Percentiles rank a stretch among this genome's conserved stretches.
phyloP scores from a whole-genome alignment of 2,329 filamentous ascomycete genomes.

The Pseudovirgaria hyperparasitica region DNA sequence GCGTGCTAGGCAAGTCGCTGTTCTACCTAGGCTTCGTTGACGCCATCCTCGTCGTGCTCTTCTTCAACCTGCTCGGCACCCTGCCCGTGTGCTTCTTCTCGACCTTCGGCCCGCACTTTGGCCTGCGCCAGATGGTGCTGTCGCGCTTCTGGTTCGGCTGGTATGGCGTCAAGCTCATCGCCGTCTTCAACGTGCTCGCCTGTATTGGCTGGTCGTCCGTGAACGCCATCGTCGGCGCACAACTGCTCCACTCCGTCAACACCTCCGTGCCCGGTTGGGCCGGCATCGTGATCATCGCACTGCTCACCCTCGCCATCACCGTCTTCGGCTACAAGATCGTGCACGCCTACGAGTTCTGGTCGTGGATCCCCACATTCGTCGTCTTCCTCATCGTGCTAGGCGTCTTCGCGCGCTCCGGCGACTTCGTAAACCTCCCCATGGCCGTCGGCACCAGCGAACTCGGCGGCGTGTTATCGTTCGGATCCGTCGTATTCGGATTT shows the following conservation, averaged over 20 bases:
- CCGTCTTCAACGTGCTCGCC: constrained; percentile 56
- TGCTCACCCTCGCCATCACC: constrained; percentile 55
- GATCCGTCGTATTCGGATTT: constrained; percentile 54
- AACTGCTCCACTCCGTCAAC: constrained; percentile 65
- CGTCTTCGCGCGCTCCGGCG: constrained; percentile 52
- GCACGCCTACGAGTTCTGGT: constrained; percentile 64
- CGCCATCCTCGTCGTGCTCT: constrained; percentile 56
- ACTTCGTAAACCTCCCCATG: constrained; percentile 52
- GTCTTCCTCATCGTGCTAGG: constrained; percentile 62
- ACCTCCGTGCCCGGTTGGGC: constrained; percentile 55
- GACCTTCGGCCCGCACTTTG: constrained; percentile 61
- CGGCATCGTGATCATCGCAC: constrained; percentile 61
- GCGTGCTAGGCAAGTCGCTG: constrained; percentile 54
- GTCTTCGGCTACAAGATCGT: constrained; percentile 66
- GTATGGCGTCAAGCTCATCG: constrained; percentile 56
- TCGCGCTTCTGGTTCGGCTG: constrained; percentile 66
- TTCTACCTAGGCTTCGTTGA: constrained; percentile 64
- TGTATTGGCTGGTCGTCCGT: constrained; percentile 66
- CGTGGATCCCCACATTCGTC: constrained; percentile 60
- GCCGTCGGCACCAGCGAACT: constrained; percentile 45
- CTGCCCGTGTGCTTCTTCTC: constrained; percentile 65
- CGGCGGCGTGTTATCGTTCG: constrained; percentile 51
- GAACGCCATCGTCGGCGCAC: constrained; percentile 68
- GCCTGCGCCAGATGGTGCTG: constrained; percentile 70
- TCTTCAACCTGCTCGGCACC: constrained; percentile 64